Percentiles rank a stretch among this genome's conserved stretches.
Evolutionary conservation across 768 basidiomycete genomes (phyloP).

Genomic region (Boletus tomentosulus): DNA sequence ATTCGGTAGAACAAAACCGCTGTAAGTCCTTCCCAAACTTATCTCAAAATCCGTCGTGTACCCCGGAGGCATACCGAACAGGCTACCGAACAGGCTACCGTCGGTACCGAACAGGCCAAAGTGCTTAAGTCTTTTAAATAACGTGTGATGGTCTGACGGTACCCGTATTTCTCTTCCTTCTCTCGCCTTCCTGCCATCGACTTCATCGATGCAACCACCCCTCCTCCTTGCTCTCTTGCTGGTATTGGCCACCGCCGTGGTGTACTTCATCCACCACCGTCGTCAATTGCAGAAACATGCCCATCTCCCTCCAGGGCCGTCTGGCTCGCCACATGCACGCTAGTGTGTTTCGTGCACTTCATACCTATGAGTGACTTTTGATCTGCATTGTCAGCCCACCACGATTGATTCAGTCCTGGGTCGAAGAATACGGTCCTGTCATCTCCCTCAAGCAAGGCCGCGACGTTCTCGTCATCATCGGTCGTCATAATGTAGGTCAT

Average conservation of each 20-base stretch:
- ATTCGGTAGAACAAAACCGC: too few species aligned
- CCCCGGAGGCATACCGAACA: too few species aligned
- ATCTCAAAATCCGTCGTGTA: too few species aligned
- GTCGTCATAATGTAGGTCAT: conserved; percentile 15
- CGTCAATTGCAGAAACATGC: conserved; percentile 3
- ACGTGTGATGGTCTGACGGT: too few species aligned
- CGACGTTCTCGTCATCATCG: conserved; percentile 25
- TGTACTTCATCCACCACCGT: conserved; percentile 6
- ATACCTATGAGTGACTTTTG: background rate
- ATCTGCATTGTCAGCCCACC: conserved; percentile 8
- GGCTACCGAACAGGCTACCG: too few species aligned
- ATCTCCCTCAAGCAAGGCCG: conserved; percentile 22
- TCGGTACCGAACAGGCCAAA: too few species aligned
- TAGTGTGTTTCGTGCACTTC: conserved; percentile 7
- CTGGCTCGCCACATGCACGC: conserved; percentile 17
- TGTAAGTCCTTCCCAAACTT: too few species aligned
- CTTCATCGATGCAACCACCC: too few species aligned
- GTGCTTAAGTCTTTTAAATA: too few species aligned
- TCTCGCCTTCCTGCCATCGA: too few species aligned
- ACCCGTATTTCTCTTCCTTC: too few species aligned
- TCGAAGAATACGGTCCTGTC: conserved; percentile 25
- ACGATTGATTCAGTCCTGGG: conserved; percentile 20
- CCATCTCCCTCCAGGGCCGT: too few species aligned
- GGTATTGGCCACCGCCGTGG: background rate
- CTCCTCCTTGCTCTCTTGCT: conserved; percentile 1